Evolutionary conservation across 2,329 filamentous ascomycete genomes (phyloP), one percentile per base, ranked within the genome.

Genomic region (Pseudogymnoascus sp.): DNA sequence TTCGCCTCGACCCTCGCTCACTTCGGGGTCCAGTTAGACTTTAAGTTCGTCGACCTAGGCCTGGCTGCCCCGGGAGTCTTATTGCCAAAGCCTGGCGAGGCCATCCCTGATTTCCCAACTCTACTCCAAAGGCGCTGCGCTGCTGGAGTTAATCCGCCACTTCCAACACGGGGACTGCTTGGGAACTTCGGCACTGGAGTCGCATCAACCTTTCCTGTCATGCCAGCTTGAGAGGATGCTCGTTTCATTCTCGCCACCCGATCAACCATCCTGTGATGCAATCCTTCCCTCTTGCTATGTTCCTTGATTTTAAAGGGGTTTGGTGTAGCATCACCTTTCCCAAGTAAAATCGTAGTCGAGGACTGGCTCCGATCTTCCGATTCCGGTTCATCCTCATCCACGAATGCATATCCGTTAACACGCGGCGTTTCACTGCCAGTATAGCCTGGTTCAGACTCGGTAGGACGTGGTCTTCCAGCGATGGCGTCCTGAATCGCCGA

Each of bases 341-440:
- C 82, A 6, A 89, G 76, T 61, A 86, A 76, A 69, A 88, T 80
- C 65, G 77, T 66, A n/a, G 78, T 75, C 52, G 72, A 65, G n/a
- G 70, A 43, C 16, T 67, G 65, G 6, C 73, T 69, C 1, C 71
- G 68, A 7, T 74, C 68, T 60, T 80, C 79, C 61, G 79, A 70
- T 14, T 80, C 80, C 0, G 83, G 82, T 41, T 89, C 89, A 63
- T 95, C 91, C 49, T 55, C 49, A 68, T 96, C 92, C 37, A 99
- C 92, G 74, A 96, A 97, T 0, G 91, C 84, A 73, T 97, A 99
- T 1, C 94, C 94, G 66, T 95, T 96, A 0, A 97, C 90, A 2
- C 91, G 83, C 0, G 93, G 94, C 0, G 93, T 97, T 74, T 95
- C 92, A 1, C 80, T 79, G 64, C 79, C 83, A 2, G 80, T 80